These are phyloP conservation scores for Quercus robur DNA, from an alignment of 306 rosid species.

Conservation along the genomic window DNA sequence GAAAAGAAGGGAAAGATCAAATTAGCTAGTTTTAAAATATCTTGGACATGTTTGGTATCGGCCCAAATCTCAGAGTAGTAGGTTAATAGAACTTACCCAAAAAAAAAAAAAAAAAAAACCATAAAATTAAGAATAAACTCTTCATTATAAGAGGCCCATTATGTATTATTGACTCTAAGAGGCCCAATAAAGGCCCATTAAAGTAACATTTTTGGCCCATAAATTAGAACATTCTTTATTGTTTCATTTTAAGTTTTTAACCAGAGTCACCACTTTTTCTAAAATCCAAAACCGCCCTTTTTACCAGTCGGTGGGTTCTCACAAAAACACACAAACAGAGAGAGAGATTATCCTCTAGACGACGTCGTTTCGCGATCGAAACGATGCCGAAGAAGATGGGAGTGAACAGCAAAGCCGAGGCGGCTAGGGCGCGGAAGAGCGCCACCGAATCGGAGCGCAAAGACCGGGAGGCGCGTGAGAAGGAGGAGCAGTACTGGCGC, in stretches of 20 bases:
- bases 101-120: too few species aligned
- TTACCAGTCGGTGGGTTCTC: neutral
- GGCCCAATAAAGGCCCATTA: too few species aligned
- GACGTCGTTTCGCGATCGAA: neutral
- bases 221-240: too few species aligned
- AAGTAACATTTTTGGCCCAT: too few species aligned
- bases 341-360: neutral
- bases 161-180: too few species aligned
- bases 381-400: conserved; percentile 96
- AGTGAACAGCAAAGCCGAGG: conserved; percentile 89
- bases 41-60: accelerated
- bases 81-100: accelerated
- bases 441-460: conserved; percentile 72
- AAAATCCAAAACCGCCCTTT: neutral
- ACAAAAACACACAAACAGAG: neutral
- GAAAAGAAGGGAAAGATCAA: too few species aligned
- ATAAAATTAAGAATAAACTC: too few species aligned
- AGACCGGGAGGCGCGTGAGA: conserved; percentile 60
- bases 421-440: conserved; percentile 72
- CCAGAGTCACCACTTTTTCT: neutral
- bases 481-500: conserved; percentile 81
- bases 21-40: too few species aligned
- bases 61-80: too few species aligned
- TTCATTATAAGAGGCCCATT: too few species aligned
- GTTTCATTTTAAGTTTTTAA: too few species aligned